A percentile compares a stretch with the other conserved stretches of the same genome.
phyloP scores from a whole-genome alignment of 768 basidiomycete genomes.

The Boletus tylopilopsis region DNA sequence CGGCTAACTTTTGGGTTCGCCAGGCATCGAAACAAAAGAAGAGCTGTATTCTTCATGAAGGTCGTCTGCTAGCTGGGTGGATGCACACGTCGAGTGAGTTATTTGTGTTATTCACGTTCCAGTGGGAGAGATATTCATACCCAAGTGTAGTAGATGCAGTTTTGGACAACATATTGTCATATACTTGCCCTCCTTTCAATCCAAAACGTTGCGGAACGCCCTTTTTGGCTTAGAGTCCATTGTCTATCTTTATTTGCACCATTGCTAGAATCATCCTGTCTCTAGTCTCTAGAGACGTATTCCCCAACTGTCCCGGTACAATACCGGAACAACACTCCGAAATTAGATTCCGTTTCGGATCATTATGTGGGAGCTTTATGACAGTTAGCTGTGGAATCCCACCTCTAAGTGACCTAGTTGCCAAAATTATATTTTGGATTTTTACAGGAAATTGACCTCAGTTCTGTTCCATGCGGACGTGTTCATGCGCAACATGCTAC shows the following conservation, averaged over 20 bases:
- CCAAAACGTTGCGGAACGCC: constrained; percentile 10
- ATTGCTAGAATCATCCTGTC: not conserved
- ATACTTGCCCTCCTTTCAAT: constrained; percentile 18
- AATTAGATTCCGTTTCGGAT: not conserved
- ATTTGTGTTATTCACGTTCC: not conserved
- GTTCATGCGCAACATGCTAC: too few relatives aligned
- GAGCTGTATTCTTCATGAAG: constrained; percentile 53
- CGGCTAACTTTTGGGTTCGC: not conserved
- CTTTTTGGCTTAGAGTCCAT: not conserved
- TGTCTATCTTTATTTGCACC: not conserved
- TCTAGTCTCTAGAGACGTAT: not conserved
- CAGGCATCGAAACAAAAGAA: constrained; percentile 61
- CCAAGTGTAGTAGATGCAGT: constrained; percentile 24
- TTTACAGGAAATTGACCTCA: too few relatives aligned
- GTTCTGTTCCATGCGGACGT: too few relatives aligned
- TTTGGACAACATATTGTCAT: constrained; percentile 18
- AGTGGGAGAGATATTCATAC: constrained; percentile 1
- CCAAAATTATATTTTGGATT: not conserved
- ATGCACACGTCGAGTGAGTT: constrained; percentile 20
- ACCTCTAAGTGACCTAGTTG: not conserved
- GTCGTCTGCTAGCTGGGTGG: constrained; percentile 3
- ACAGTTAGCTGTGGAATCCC: not conserved
- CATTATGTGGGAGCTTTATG: not conserved
- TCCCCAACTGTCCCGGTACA: not conserved
- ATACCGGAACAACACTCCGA: not conserved